Conservation (phyloP, 768 basidiomycete species). For the Lentinula raphanica region DNA sequence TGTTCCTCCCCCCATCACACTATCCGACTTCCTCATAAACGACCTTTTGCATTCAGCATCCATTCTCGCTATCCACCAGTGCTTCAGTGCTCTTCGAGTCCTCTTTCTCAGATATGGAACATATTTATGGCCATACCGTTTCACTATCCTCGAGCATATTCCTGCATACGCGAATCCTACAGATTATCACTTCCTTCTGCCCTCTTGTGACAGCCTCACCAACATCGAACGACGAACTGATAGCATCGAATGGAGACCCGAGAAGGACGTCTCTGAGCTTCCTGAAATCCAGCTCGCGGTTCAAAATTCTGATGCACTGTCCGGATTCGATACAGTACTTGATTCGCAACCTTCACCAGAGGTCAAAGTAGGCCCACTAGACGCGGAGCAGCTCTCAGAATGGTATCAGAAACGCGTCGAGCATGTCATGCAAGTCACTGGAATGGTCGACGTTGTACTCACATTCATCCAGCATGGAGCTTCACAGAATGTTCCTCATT, state of each 20-base stretch:
- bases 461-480: slow-evolving; percentile 82
- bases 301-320: slow-evolving; percentile 17
- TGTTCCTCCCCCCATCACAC: slow-evolving; percentile 37
- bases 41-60: slow-evolving; percentile 57
- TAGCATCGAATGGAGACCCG: slow-evolving; percentile 42
- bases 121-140: slow-evolving; percentile 63
- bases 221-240: slow-evolving; percentile 36
- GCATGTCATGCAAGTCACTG: slow-evolving; percentile 55
- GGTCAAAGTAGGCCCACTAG: slow-evolving; percentile 24
- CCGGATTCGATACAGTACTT: background rate
- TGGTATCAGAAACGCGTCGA: slow-evolving; percentile 78
- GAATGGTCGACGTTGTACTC: slow-evolving; percentile 76
- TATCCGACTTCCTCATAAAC: slow-evolving; percentile 59
- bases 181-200: slow-evolving; percentile 57
- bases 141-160: slow-evolving; percentile 64
- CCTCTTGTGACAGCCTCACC: slow-evolving; percentile 45
- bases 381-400: slow-evolving; percentile 45
- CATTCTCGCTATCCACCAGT: slow-evolving; percentile 57
- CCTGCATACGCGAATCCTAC: slow-evolving; percentile 70
- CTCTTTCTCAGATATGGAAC: slow-evolving; percentile 54
- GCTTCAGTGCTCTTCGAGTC: slow-evolving; percentile 51
- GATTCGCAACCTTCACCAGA: background rate
- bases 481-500: slow-evolving; percentile 65
- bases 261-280: slow-evolving; percentile 57
- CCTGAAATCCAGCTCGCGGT: slow-evolving; percentile 38